Conservation (phyloP, 352 stramenopile genomes). For the Phytophthora hibernalis region DNA sequence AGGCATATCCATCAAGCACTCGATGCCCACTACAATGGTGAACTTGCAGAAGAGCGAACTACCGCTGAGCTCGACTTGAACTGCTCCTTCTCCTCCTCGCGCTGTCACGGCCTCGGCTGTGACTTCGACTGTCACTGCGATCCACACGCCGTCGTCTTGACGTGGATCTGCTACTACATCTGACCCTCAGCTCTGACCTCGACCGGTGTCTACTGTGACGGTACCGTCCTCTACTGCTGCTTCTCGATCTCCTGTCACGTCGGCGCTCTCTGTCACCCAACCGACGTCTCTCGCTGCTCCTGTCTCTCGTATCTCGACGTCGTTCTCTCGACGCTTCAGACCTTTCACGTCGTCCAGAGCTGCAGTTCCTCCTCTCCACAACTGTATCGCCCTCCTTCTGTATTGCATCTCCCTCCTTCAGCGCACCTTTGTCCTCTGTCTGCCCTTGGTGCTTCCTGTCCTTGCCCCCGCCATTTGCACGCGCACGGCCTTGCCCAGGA, state of each 20-base stretch:
- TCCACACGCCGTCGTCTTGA: slow-evolving; percentile 5
- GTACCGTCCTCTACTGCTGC: slow-evolving; percentile 5
- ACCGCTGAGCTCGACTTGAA: slow-evolving; percentile 17
- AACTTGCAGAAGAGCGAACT: slow-evolving; percentile 1
- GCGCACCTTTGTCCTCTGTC: neutral
- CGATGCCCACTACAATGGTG: neutral
- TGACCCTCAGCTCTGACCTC: slow-evolving; percentile 7
- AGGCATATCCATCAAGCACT: neutral
- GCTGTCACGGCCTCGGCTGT: slow-evolving; percentile 8
- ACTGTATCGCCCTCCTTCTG: neutral
- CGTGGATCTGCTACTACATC: slow-evolving; percentile 23
- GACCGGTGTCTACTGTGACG: slow-evolving; percentile 1
- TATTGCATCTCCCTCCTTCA: slow-evolving; percentile 1
- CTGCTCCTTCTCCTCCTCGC: slow-evolving; percentile 19
- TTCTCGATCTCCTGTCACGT: slow-evolving; percentile 11
- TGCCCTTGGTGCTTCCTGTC: slow-evolving; percentile 20
- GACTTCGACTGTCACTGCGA: slow-evolving; percentile 25
- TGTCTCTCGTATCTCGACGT: slow-evolving; percentile 12
- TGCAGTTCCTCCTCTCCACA: slow-evolving; percentile 2
- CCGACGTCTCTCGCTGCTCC: slow-evolving; percentile 19
- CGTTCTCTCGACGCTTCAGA: slow-evolving; percentile 4
- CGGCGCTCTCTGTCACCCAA: neutral
- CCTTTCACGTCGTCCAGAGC: neutral
- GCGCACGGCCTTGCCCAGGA: slow-evolving; percentile 77
- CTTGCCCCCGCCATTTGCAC: slow-evolving; percentile 72